A percentile compares a stretch with the other conserved stretches of the same genome.
These are phyloP conservation scores for Xerocomus potaroensis DNA, from an alignment of 768 basidiomycete species.

Conservation along the genomic window DNA sequence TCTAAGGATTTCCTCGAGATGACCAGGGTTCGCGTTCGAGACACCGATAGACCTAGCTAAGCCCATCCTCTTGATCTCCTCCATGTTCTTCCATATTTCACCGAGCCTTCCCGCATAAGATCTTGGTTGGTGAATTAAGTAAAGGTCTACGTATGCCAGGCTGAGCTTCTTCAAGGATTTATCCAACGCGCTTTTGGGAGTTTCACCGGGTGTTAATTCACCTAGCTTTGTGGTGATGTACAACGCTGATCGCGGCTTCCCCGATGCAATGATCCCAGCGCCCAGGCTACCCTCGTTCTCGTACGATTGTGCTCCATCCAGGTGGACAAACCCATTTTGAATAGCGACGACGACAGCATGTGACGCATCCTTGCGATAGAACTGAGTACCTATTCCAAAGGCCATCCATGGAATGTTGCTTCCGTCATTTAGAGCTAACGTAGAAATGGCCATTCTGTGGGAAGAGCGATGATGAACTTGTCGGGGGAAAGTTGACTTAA, in stretches of 20 bases:
- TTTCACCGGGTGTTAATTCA: slow-evolving; percentile 34
- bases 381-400: slow-evolving; percentile 60
- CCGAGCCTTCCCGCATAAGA: slow-evolving; percentile 40
- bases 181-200: slow-evolving; percentile 45
- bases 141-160: slow-evolving; percentile 57
- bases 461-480: slow-evolving; percentile 1
- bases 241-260: slow-evolving; percentile 49
- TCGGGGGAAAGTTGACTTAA: no score
- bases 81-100: slow-evolving; percentile 59
- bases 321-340: slow-evolving; percentile 52
- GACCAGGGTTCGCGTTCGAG: slow-evolving; percentile 46
- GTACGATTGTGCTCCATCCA: slow-evolving; percentile 64
- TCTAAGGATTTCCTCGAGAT: slow-evolving; percentile 42
- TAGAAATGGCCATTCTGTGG: slow-evolving; percentile 25
- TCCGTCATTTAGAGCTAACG: slow-evolving; percentile 53
- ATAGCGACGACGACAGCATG: slow-evolving; percentile 43
- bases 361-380: slow-evolving; percentile 42
- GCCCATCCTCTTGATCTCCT: slow-evolving; percentile 45
- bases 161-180: slow-evolving; percentile 52
- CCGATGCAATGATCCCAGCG: slow-evolving; percentile 45
- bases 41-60: slow-evolving; percentile 45
- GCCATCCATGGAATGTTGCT: slow-evolving; percentile 50
- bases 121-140: slow-evolving; percentile 52
- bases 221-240: slow-evolving; percentile 61
- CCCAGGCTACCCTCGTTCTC: slow-evolving; percentile 52